Evolutionary conservation across 768 basidiomycete species (phyloP), one percentile per base, ranked within the genome.

Genomic region (Lactarius quietus): DNA sequence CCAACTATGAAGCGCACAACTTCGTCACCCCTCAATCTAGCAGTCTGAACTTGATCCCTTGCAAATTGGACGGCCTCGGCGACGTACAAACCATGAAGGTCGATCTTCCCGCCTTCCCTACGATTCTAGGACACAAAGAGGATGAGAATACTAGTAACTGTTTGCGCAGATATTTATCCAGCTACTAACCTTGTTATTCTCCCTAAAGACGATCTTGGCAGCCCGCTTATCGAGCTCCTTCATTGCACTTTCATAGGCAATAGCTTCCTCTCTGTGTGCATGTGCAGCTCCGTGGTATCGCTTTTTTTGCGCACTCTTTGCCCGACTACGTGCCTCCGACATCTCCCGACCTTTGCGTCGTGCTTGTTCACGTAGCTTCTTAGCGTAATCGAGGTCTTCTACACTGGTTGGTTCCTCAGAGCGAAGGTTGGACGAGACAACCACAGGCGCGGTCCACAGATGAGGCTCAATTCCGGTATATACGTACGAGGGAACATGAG

Each of bases 1-100:
- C 64, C 64, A 23, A 65, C 64, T 28, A 65, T 65, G 60, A 65
- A 65, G 28, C n/a, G 60, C n/a, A 65, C 55, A 9, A 6, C 38
- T n/a, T 14, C 23, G 18, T 57, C 3, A 17, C 14, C 31, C 45
- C 45, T 48, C n/a, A 4, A 18, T 5, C 12, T 28, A 6, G 55
- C 59, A 41, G 28, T 28, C n/a, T 39, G 15, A 17, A 61, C 7
- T n/a, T 52, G 28, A 36, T n/a, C 36, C 35, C 20, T 52, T 28
- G 45, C 54, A 7, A 26, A 28, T 12, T 26, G 12, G 14, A 65
- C 15, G 3, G 64, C 64, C 18, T 65, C 64, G 10, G 7, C 0
- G 12, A 65, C 59, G 17, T 20, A 6, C 60, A 65, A 57, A 3
- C 55, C 64, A 20, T 65, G 64, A 17, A 65, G 45, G 56, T 65